Conservation (phyloP, 2,329 filamentous ascomycete genomes). For the Pleurostoma richardsiae region DNA sequence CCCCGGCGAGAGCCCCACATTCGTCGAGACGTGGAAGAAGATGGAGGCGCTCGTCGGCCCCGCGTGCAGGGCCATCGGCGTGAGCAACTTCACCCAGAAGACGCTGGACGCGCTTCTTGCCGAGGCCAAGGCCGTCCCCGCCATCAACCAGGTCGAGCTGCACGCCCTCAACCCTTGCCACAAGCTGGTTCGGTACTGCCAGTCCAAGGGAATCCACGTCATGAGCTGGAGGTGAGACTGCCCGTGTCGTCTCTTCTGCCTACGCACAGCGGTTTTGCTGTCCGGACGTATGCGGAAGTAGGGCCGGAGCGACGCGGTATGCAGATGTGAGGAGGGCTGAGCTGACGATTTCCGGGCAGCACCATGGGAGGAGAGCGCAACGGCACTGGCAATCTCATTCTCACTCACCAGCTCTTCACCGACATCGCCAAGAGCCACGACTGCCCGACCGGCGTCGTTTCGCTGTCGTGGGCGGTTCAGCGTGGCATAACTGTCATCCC, state of each 20-base stretch:
- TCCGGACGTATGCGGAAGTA: too few relatives aligned
- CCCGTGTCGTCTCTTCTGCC: background rate
- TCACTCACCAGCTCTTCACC: conserved; percentile 15
- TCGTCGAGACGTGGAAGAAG: conserved; percentile 17
- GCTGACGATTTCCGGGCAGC: too few relatives aligned
- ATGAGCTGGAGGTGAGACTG: too few relatives aligned
- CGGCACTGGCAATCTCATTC: conserved; percentile 8
- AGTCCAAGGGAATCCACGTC: conserved; percentile 20
- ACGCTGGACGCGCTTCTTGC: conserved; percentile 62
- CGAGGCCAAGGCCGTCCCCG: conserved; percentile 36
- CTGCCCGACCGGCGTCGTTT: conserved; percentile 17
- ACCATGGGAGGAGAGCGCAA: background rate
- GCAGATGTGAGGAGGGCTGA: too few relatives aligned
- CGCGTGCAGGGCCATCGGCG: conserved; percentile 58
- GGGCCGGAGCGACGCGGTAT: too few relatives aligned
- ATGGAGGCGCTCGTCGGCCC: conserved; percentile 38
- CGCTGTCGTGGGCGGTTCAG: conserved; percentile 19
- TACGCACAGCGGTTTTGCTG: background rate
- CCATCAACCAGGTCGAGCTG: conserved; percentile 59
- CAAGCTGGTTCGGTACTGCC: conserved; percentile 22
- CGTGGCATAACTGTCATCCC: conserved; percentile 18
- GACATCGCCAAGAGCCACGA: conserved; percentile 15
- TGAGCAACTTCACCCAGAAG: conserved; percentile 64
- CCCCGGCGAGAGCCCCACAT: conserved; percentile 53
- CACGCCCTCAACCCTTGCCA: conserved; percentile 24